Percentiles rank a stretch among this genome's conserved stretches.
Evolutionary conservation across 805 yeast species (phyloP).

Genomic region (Pichia cephalocereana): DNA sequence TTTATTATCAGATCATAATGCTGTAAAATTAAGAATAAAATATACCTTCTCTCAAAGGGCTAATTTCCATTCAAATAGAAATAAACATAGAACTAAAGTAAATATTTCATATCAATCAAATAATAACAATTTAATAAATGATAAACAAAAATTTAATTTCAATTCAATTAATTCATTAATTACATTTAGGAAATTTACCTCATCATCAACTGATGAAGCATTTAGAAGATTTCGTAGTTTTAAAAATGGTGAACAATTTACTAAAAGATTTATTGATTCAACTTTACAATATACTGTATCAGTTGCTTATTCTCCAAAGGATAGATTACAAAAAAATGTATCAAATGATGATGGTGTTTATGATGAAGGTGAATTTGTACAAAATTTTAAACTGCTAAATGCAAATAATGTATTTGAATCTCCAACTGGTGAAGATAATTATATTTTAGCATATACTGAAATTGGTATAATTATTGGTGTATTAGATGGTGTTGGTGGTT

Average conservation of each 20-base stretch:
- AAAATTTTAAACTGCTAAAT: slow-evolving; percentile 16
- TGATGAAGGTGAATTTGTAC: slow-evolving; percentile 20
- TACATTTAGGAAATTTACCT: slow-evolving; percentile 8
- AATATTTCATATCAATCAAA: not conserved
- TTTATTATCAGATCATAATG: not conserved
- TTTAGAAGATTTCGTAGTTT: slow-evolving; percentile 19
- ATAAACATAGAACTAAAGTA: slow-evolving; percentile 5
- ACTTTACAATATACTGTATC: slow-evolving; percentile 43
- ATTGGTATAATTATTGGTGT: slow-evolving; percentile 59
- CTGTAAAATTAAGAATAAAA: not conserved
- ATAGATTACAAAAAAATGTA: slow-evolving; percentile 38
- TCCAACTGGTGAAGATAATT: slow-evolving; percentile 74
- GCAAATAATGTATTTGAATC: slow-evolving; percentile 29
- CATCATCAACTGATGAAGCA: slow-evolving; percentile 14
- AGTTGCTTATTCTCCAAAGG: slow-evolving; percentile 69
- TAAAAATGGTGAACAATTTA: slow-evolving; percentile 21
- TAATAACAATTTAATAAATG: not conserved
- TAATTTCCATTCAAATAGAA: slow-evolving; percentile 3
- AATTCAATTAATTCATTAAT: slow-evolving; percentile 2
- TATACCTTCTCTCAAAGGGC: slow-evolving; percentile 2
- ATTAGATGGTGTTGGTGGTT: slow-evolving; percentile 97
- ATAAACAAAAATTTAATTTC: not conserved
- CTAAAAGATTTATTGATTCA: slow-evolving; percentile 18
- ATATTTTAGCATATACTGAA: slow-evolving; percentile 39
- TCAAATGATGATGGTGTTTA: slow-evolving; percentile 17